A percentile compares a stretch with the other conserved stretches of the same genome.
phyloP scores from a whole-genome alignment of 768 basidiomycete genomes.

The Mycena venus region DNA sequence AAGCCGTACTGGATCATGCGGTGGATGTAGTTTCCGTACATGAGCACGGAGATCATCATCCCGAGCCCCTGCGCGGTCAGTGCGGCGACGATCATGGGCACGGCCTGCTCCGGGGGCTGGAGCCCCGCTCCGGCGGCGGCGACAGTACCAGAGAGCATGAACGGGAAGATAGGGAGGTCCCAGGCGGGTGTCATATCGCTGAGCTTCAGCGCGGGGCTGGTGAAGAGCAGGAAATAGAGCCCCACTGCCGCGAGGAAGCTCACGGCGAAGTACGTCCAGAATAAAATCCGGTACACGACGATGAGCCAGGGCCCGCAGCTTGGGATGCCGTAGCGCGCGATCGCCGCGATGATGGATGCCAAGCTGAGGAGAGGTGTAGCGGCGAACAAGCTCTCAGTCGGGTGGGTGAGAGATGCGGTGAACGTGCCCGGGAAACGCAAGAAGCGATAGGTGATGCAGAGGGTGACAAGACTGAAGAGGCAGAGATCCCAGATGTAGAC shows the following conservation, averaged over 20 bases:
- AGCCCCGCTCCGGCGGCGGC: background rate
- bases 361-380: background rate
- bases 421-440: conserved; percentile 2
- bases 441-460: conserved; percentile 7
- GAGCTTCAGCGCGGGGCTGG: conserved; percentile 10
- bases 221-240: conserved; percentile 7
- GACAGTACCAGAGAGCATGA: conserved; percentile 12
- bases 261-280: conserved; percentile 5
- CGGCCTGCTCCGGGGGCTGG: background rate
- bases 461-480: background rate
- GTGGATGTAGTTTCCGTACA: conserved; percentile 6
- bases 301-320: background rate
- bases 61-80: conserved; percentile 5
- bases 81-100: background rate
- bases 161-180: conserved; percentile 9
- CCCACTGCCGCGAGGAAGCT: background rate
- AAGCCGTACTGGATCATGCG: conserved; percentile 13
- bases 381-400: background rate
- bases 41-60: conserved; percentile 2
- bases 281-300: background rate
- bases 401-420: background rate
- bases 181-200: conserved; percentile 10
- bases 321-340: conserved; percentile 3
- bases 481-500: background rate
- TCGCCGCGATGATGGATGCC: background rate